Conservation (phyloP, 805 yeast species). For the Wickerhamomyces alni region DNA sequence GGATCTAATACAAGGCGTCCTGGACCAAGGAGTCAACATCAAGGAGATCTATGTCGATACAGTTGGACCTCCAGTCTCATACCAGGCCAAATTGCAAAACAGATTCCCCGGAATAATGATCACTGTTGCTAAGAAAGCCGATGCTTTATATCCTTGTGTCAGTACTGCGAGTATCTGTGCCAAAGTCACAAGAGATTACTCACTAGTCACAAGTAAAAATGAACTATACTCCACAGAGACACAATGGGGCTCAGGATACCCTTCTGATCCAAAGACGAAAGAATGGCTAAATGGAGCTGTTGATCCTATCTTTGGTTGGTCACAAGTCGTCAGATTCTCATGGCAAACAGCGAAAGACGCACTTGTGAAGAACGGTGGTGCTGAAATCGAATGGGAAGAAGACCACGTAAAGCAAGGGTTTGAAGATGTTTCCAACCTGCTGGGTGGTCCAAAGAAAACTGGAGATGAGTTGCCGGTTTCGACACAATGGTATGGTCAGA, state of each 20-base stretch:
- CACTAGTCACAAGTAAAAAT: conserved; percentile 33
- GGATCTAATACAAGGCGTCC: conserved; percentile 58
- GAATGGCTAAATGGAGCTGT: conserved; percentile 61
- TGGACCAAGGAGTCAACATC: conserved; percentile 56
- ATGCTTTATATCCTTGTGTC: conserved; percentile 84
- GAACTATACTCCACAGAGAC: conserved; percentile 20
- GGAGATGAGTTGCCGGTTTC: conserved; percentile 14
- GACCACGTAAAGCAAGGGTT: conserved; percentile 27
- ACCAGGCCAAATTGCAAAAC: conserved; percentile 65
- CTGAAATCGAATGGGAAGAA: conserved; percentile 56
- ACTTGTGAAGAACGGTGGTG: conserved; percentile 45
- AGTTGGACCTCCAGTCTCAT: conserved; percentile 89
- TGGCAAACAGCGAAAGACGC: conserved; percentile 92
- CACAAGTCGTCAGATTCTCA: conserved; percentile 66
- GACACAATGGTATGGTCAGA: conserved; percentile 24
- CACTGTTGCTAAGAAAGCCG: conserved; percentile 92
- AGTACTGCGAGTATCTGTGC: conserved; percentile 95
- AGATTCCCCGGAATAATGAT: conserved; percentile 67
- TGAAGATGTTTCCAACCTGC: conserved; percentile 16
- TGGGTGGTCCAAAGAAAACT: conserved; percentile 1
- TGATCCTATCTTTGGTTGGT: conserved; percentile 85
- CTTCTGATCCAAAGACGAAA: conserved; percentile 86
- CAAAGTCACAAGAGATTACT: conserved; percentile 85
- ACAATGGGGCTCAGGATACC: conserved; percentile 86
- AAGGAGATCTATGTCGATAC: conserved; percentile 85